These are phyloP conservation scores for Paramecium pentaurelia DNA, from an alignment of 73 alveolate species.

Conservation along the genomic window DNA sequence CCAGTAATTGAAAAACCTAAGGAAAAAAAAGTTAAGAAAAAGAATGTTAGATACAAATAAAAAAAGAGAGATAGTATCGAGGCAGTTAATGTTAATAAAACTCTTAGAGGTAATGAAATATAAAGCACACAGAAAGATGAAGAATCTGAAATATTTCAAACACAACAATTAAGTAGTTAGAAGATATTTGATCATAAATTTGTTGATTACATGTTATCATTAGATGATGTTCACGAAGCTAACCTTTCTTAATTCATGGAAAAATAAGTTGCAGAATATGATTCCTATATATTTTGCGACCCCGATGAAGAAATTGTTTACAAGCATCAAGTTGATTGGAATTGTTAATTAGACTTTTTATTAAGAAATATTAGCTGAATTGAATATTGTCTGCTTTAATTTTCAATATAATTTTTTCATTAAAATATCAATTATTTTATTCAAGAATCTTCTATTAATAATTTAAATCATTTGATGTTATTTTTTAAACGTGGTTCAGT, in stretches of 20 bases:
- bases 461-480: background rate
- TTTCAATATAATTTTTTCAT: background rate
- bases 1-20: background rate
- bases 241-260: background rate
- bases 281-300: slow-evolving; percentile 10
- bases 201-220: background rate
- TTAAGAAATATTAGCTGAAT: background rate
- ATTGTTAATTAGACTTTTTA: background rate
- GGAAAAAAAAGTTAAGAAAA: background rate
- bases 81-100: background rate
- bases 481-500: background rate
- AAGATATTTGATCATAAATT: background rate
- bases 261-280: background rate
- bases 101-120: background rate
- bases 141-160: background rate
- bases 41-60: background rate
- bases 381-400: background rate
- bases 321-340: slow-evolving; percentile 16
- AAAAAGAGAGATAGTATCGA: background rate
- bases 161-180: background rate
- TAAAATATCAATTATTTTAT: background rate
- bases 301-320: background rate
- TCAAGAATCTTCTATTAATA: background rate
- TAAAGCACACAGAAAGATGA: background rate
- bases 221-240: background rate